Base-by-base conservation (phyloP, 2,329 filamentous ascomycete genomes). In the Colletotrichum sojae region DNA sequence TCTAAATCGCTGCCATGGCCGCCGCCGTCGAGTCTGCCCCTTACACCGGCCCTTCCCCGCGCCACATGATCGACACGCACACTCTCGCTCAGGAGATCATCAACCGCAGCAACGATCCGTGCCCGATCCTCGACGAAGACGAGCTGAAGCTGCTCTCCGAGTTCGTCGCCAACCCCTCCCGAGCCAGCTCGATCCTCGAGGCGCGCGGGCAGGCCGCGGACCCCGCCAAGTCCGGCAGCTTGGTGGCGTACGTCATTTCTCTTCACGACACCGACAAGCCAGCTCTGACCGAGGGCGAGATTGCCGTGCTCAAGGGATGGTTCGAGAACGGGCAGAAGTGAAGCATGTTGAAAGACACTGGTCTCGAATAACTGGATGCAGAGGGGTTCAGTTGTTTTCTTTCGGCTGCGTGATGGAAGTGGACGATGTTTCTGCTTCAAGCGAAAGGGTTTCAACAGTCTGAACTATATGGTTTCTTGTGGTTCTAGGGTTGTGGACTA, bases 41-140 rank as follows among this genome's bases (percentile, higher is more conserved):
- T 18, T 72, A 72, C 53, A 69, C 63, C 8, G 72, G 71, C 13
- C 71, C 71, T 25, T 63, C 58, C 5, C 63, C 54, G n/a, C 27
- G 31, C 6, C 48, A 67, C 8, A 73, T 73, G 70, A 52, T 73
- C 16, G 61, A 31, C 4, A 57, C 63, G 20, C 72, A 71, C 52
- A 70, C 72, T 13, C 54, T 72, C 9, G 71, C 73, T 4, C 39
- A 57, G 15, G 72, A 73, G 45, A 71, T 72, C 27, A 71, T 73
- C 18, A 63, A 61, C 18, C 71, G 71, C 61, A 63, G 71, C 64
- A 56, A 59, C n/a, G 71, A 70, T 49, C n/a, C 20, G 9, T 59
- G 55, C 36, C 62, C 55, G 31, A 39, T 71, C 10, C 65, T 71
- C n/a, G 69, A 71, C 58, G 27, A 52, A 5, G 59, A 69, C 12